phyloP scores from a whole-genome alignment of 176 grass and related monocot species.

The Pontederia crassipes region DNA sequence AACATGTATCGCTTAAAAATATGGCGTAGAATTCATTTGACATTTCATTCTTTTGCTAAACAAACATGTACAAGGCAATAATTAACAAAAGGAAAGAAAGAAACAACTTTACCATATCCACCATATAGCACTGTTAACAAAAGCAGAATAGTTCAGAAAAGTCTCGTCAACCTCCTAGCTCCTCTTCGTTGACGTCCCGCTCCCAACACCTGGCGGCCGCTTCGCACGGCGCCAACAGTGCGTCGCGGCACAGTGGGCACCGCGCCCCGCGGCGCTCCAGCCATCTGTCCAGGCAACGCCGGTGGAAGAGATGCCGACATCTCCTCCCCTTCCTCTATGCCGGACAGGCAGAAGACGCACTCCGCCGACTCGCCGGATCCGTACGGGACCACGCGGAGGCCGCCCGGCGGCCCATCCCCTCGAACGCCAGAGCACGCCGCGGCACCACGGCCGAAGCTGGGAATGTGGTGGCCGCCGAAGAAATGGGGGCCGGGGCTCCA shows the following conservation, averaged over 20 bases:
- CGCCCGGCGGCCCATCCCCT: neutral
- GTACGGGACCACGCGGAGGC: neutral
- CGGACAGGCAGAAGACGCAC: constrained; percentile 19
- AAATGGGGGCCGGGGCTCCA: constrained; percentile 14
- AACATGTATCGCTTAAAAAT: too few species aligned
- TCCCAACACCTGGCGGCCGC: neutral
- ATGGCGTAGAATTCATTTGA: too few species aligned
- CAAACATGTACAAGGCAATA: neutral
- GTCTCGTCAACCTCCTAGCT: neutral
- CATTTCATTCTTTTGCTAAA: neutral
- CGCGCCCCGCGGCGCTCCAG: constrained; percentile 3
- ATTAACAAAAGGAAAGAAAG: neutral
- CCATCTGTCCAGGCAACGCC: constrained; percentile 19
- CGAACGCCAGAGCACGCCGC: too few species aligned
- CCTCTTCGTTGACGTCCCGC: too few species aligned
- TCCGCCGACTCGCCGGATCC: neutral
- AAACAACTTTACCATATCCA: neutral
- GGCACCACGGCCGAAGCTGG: too few species aligned
- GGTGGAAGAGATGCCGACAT: constrained; percentile 21
- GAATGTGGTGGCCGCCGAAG: neutral
- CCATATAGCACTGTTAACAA: neutral
- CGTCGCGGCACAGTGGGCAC: constrained; percentile 16
- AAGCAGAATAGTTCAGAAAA: neutral
- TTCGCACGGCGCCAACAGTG: too few species aligned
- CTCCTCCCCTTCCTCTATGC: constrained; percentile 12